Conservation (phyloP, 495 filamentous ascomycete species). For the Penicillium soppii region DNA sequence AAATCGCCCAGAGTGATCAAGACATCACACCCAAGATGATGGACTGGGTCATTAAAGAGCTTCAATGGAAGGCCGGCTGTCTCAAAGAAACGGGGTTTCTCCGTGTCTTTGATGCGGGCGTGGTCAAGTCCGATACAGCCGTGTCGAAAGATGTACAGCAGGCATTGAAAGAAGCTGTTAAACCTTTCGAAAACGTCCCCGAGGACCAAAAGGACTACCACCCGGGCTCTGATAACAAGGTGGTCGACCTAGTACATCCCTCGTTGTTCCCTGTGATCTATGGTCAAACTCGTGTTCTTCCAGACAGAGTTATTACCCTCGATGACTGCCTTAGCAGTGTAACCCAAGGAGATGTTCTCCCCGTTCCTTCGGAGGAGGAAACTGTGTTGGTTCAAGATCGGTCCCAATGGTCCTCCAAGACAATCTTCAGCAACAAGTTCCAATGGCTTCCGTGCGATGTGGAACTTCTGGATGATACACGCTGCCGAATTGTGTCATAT, state of each 20-base stretch:
- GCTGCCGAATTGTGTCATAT: slow-evolving; percentile 42
- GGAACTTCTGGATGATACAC: slow-evolving; percentile 28
- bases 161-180: slow-evolving; percentile 21
- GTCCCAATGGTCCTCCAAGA: too few relatives aligned
- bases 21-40: slow-evolving; percentile 49
- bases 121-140: slow-evolving; percentile 39
- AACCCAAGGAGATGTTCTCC: slow-evolving; percentile 17
- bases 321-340: slow-evolving; percentile 38
- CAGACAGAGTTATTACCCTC: slow-evolving; percentile 33
- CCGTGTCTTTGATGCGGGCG: slow-evolving; percentile 25
- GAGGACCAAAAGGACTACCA: slow-evolving; percentile 56
- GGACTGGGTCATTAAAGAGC: slow-evolving; percentile 51
- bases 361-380: background rate
- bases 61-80: slow-evolving; percentile 42
- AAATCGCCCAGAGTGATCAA: slow-evolving; percentile 21
- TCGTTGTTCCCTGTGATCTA: slow-evolving; percentile 61
- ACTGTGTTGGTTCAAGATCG: background rate
- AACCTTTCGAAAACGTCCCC: slow-evolving; percentile 45
- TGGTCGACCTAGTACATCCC: slow-evolving; percentile 61
- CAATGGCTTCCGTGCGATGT: slow-evolving; percentile 64
- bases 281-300: slow-evolving; percentile 49
- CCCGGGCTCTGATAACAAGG: slow-evolving; percentile 51
- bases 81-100: slow-evolving; percentile 32
- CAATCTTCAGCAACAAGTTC: slow-evolving; percentile 32
- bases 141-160: slow-evolving; percentile 27